A percentile compares a stretch with the other conserved stretches of the same genome.
phyloP scores from a whole-genome alignment of 768 basidiomycete genomes.

The Thelephora ganbajun region DNA sequence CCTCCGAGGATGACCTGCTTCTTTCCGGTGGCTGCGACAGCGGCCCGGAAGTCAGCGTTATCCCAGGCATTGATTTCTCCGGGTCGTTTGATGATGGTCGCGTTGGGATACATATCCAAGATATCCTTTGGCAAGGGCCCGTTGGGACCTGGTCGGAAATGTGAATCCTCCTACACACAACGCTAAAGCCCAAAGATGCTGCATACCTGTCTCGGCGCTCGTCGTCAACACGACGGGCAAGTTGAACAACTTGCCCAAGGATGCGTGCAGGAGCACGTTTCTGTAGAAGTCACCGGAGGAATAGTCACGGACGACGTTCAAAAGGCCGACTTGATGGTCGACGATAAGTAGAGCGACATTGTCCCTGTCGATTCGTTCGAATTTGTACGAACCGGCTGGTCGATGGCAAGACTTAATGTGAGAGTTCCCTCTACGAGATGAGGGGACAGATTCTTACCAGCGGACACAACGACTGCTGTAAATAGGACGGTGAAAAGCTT shows the following conservation, averaged over 20 bases:
- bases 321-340: constrained; percentile 36
- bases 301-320: constrained; percentile 29
- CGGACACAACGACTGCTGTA: too few species aligned
- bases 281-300: constrained; percentile 24
- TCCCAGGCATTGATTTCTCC: constrained; percentile 43
- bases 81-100: constrained; percentile 29
- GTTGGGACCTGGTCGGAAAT: constrained; percentile 37
- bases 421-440: too few species aligned
- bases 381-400: constrained; percentile 15
- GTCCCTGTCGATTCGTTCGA: constrained; percentile 30
- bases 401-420: too few species aligned
- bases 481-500: too few species aligned
- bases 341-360: constrained; percentile 29
- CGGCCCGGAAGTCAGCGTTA: constrained; percentile 30
- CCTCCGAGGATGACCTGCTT: constrained; percentile 37
- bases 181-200: too few species aligned
- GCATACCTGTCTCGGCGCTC: constrained; percentile 27
- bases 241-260: constrained; percentile 28
- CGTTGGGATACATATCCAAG: constrained; percentile 28
- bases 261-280: constrained; percentile 34
- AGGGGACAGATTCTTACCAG: too few species aligned
- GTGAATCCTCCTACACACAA: too few species aligned
- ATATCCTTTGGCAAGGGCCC: constrained; percentile 33
- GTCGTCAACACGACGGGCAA: constrained; percentile 33
- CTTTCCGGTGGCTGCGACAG: constrained; percentile 33